phyloP scores from a whole-genome alignment of 495 filamentous ascomycete species.

The Elasticomyces elasticus region DNA sequence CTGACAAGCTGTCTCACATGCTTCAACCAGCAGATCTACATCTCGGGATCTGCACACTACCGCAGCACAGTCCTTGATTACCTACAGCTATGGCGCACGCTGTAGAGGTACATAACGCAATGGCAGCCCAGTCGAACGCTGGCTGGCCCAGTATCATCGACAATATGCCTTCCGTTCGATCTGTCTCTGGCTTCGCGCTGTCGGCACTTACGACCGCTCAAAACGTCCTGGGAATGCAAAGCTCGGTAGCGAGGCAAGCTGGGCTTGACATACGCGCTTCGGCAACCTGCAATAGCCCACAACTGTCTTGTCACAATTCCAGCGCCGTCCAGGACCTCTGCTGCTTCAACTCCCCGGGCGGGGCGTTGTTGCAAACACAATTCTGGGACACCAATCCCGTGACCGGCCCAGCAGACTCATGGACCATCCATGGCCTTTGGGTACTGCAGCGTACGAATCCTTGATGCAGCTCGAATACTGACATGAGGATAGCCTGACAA shows the following conservation, averaged over 20 bases:
- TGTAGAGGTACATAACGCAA: not conserved
- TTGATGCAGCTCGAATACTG: not conserved
- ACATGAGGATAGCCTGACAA: constrained; percentile 51
- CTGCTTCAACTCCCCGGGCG: constrained; percentile 70
- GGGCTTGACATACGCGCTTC: constrained; percentile 9
- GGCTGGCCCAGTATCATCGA: constrained; percentile 3
- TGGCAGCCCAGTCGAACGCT: not conserved
- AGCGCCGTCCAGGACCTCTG: constrained; percentile 46
- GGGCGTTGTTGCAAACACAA: constrained; percentile 69
- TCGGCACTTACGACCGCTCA: constrained; percentile 9
- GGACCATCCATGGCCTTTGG: constrained; percentile 86
- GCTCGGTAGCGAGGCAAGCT: not conserved
- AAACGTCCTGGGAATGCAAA: constrained; percentile 3
- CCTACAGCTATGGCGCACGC: not conserved
- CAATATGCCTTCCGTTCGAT: constrained; percentile 12
- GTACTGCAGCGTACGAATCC: constrained; percentile 4
- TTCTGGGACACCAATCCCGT: constrained; percentile 74
- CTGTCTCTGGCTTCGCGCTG: constrained; percentile 4
- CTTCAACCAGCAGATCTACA: not conserved
- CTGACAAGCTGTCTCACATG: not conserved
- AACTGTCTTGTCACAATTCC: constrained; percentile 50
- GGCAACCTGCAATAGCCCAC: constrained; percentile 37
- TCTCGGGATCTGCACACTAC: not conserved
- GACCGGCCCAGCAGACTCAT: constrained; percentile 63
- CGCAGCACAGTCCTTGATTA: not conserved